These are phyloP conservation scores for Elongisporangium prolatum DNA, from an alignment of 352 stramenopile species.

Conservation along the genomic window DNA sequence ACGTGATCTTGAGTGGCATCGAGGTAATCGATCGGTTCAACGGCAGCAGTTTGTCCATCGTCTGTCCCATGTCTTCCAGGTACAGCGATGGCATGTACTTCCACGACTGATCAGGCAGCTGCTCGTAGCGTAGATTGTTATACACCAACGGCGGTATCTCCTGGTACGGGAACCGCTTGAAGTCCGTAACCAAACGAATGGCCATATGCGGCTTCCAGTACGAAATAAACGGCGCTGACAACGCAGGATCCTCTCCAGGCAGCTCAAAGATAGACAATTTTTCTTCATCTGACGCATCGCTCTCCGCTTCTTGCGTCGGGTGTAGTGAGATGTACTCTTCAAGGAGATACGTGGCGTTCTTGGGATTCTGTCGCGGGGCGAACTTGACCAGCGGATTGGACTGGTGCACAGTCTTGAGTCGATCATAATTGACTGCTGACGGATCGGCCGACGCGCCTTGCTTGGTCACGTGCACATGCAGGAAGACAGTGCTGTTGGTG, in stretches of 20 bases:
- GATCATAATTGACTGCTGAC: slow-evolving; percentile 28
- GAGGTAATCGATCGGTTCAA: slow-evolving; percentile 50
- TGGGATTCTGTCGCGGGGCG: slow-evolving; percentile 45
- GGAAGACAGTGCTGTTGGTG: slow-evolving; percentile 51
- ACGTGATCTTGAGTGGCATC: slow-evolving; percentile 66
- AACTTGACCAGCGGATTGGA: slow-evolving; percentile 56
- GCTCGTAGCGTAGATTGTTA: slow-evolving; percentile 58
- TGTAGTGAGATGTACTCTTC: slow-evolving; percentile 16
- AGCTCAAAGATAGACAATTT: background rate
- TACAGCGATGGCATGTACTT: slow-evolving; percentile 76
- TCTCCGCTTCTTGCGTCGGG: slow-evolving; percentile 6
- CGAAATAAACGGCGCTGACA: slow-evolving; percentile 34
- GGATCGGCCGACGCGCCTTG: slow-evolving; percentile 41
- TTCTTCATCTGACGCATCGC: slow-evolving; percentile 4
- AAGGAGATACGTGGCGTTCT: slow-evolving; percentile 60
- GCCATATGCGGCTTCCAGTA: slow-evolving; percentile 79
- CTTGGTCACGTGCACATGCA: slow-evolving; percentile 73
- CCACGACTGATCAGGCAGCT: slow-evolving; percentile 39
- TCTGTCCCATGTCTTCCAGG: slow-evolving; percentile 70
- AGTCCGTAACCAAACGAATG: slow-evolving; percentile 69
- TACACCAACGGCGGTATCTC: slow-evolving; percentile 69
- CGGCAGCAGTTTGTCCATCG: slow-evolving; percentile 60
- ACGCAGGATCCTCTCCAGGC: slow-evolving; percentile 16
- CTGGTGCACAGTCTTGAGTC: slow-evolving; percentile 63
- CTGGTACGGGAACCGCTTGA: slow-evolving; percentile 59